These are phyloP conservation scores for Cucurbita ficifolia DNA, from an alignment of 306 rosid species.

Conservation along the genomic window DNA sequence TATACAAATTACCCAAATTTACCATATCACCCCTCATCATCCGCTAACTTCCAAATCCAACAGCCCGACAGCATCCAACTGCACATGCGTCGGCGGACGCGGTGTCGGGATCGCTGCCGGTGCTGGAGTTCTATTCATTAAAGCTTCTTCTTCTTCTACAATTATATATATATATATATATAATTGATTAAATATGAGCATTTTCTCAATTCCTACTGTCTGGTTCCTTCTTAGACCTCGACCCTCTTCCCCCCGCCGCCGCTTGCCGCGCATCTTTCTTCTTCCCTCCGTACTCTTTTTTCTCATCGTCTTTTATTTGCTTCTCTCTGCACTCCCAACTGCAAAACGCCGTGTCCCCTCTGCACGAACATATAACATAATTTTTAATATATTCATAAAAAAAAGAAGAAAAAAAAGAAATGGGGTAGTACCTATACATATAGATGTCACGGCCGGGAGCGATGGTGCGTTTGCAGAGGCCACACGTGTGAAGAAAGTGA, in stretches of 20 bases:
- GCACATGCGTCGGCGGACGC: not conserved
- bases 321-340: conserved; percentile 82
- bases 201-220: not conserved
- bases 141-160: not conserved
- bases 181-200: too few relatives aligned
- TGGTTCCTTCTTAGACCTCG: not conserved
- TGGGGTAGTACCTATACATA: not conserved
- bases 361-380: conserved; percentile 13
- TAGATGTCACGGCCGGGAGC: not conserved
- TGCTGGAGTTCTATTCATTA: not conserved
- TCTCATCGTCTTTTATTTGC: conserved; percentile 57
- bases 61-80: not conserved
- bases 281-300: conserved; percentile 18
- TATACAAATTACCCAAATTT: not conserved
- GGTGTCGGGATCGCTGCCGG: not conserved
- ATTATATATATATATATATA: not conserved
- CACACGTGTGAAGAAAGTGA: conserved; percentile 11
- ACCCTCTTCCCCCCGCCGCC: not conserved
- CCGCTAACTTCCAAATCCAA: not conserved
- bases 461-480: conserved; percentile 1
- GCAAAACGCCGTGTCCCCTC: conserved; percentile 93
- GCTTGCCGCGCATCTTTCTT: not conserved
- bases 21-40: not conserved
- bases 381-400: not conserved
- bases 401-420: not conserved